Conservation (phyloP, 1,284 basidiomycete species). For the Sanghuangporus sanghuang region DNA sequence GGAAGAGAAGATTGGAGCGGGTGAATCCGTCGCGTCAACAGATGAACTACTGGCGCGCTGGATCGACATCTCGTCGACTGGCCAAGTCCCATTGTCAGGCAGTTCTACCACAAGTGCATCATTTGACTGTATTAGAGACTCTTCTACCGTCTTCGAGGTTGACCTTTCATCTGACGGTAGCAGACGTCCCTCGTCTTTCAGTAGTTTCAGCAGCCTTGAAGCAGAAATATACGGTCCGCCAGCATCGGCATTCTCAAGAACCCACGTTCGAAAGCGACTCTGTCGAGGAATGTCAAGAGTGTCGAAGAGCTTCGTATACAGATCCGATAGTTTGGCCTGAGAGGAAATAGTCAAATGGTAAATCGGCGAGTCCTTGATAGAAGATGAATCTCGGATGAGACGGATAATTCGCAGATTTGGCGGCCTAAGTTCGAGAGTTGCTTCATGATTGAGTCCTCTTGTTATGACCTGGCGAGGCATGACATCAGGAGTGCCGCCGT, state of each 20-base stretch:
- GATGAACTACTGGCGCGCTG: slow-evolving; percentile 5
- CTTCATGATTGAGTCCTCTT: slow-evolving; percentile 46
- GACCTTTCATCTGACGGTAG: slow-evolving; percentile 27
- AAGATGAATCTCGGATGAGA: slow-evolving; percentile 28
- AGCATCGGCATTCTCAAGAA: slow-evolving; percentile 38
- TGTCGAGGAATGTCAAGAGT: slow-evolving; percentile 26
- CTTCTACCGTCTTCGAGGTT: slow-evolving; percentile 44
- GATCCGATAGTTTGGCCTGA: slow-evolving; percentile 40
- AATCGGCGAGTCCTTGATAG: slow-evolving; percentile 23
- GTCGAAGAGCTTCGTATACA: slow-evolving; percentile 38
- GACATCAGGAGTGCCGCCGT: slow-evolving; percentile 51
- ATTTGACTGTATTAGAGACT: slow-evolving; percentile 49
- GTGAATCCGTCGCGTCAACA: slow-evolving; percentile 4
- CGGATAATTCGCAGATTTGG: slow-evolving; percentile 61
- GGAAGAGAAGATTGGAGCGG: slow-evolving; percentile 46
- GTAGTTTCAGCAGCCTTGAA: slow-evolving; percentile 30
- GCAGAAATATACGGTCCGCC: slow-evolving; percentile 33
- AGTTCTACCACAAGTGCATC: slow-evolving; percentile 69
- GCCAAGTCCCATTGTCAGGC: slow-evolving; percentile 47
- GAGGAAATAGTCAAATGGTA: slow-evolving; percentile 44
- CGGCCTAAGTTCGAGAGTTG: slow-evolving; percentile 76
- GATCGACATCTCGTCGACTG: slow-evolving; percentile 28
- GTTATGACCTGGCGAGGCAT: slow-evolving; percentile 66
- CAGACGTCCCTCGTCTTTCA: slow-evolving; percentile 31
- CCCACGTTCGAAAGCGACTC: slow-evolving; percentile 56